phyloP scores from a whole-genome alignment of 257 asterid genomes.

The Scutellaria galericulata region DNA sequence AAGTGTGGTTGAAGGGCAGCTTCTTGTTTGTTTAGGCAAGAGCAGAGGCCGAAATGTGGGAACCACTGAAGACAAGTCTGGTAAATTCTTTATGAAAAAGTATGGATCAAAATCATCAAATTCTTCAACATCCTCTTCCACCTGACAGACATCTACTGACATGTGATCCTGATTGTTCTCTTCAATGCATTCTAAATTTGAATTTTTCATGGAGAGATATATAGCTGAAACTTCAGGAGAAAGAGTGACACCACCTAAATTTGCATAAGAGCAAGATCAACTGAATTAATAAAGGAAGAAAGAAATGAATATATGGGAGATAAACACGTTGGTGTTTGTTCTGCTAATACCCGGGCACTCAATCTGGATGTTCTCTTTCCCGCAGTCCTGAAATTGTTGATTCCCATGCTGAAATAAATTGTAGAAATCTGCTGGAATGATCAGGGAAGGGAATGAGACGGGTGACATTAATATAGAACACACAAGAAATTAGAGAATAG shows the following conservation, averaged over 20 bases:
- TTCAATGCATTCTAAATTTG: constrained; percentile 82
- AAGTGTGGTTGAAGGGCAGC: constrained; percentile 93
- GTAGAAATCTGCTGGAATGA: constrained; percentile 56
- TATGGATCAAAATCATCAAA: constrained; percentile 92
- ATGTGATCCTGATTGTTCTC: constrained; percentile 74
- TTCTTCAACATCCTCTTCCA: constrained; percentile 77
- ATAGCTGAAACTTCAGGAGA: constrained; percentile 74
- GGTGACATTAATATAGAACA: constrained; percentile 15
- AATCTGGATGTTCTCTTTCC: constrained; percentile 53
- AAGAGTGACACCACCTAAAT: constrained; percentile 56
- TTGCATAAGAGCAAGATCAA: constrained; percentile 38
- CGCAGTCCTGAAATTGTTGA: constrained; percentile 58
- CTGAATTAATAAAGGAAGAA: constrained; percentile 27
- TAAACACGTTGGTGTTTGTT: constrained; percentile 19
- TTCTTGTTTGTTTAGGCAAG: constrained; percentile 90
- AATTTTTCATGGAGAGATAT: constrained; percentile 66
- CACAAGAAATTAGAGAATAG: background rate
- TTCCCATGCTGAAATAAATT: constrained; percentile 61
- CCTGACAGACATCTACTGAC: constrained; percentile 62
- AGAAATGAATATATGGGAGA: constrained; percentile 14
- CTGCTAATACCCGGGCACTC: constrained; percentile 55
- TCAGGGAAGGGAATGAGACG: constrained; percentile 20
- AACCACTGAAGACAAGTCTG: constrained; percentile 80
- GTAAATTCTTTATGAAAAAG: constrained; percentile 87
- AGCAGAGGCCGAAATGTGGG: constrained; percentile 80